Evolutionary conservation across 176 grass and related monocot genomes (phyloP), one percentile per base, ranked within the genome.

Genomic region (Melocanna baccifera): DNA sequence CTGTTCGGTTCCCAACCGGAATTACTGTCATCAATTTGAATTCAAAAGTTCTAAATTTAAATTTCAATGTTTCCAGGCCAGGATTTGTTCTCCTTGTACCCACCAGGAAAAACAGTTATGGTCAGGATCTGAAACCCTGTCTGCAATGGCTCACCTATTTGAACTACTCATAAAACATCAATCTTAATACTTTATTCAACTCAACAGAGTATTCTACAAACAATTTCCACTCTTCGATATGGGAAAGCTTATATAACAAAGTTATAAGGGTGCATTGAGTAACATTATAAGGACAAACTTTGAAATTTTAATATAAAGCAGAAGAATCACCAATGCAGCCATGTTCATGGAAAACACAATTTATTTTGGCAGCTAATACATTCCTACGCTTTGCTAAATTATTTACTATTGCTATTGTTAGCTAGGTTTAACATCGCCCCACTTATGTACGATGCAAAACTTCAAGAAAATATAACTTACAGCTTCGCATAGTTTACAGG

Each of bases 401-500:
- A 53, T 28, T 45, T 64, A 73, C 14, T 56, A 14, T 20, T 50
- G 25, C 22, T 65, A 51, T n/a, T 23, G 53, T 4, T 43, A 45
- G 7, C 53, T 73, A 83, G 68, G 67, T 73, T 43, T 34, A 83
- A 70, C 6, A 22, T 36, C 53, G 73, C 3, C 36, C 23, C 6
- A 18, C 18, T 37, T 83, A 77, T 61, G 37, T 48, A 50, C 8
- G 9, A 62, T 76, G 56, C 43, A 64, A 42, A 76, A 83, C n/a
- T 46, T 73, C 75, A 65, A 50, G 48, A 34, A 87, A 72, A 69
- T 75, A 85, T 66, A 87, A 90, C 89, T 89, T 93, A 98, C 96
- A 88, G 96, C 96, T 81, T 98, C 96, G 34, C 96, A 99, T 71
- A 99, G 89, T 84, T 99, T 99, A 72, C 96, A 99, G 55, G 96